Base-by-base conservation (phyloP, 192 early-diverging fungal genomes). In the Endogone sp. region DNA sequence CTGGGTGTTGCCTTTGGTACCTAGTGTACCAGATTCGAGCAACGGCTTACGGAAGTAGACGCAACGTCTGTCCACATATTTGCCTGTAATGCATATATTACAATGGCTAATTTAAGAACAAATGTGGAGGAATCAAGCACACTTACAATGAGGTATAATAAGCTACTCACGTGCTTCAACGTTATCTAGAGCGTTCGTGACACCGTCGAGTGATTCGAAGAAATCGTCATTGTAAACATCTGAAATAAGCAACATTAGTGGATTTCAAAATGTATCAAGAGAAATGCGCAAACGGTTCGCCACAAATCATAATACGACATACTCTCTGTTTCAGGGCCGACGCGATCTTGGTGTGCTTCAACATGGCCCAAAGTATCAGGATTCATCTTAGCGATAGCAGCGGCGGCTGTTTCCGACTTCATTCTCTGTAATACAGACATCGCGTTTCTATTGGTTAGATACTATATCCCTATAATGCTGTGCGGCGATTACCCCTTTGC, bases 1-100 rank as follows among this genome's bases (percentile, higher is more conserved):
- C 81, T 99, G 98, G 10, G 95, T 97, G 84, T 99, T 99, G 67
- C 98, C 98, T 84, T 99, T 99, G 63, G 98, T 99, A 25, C 98
- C 98, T 16, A 99, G 84, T 2, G 98, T 99, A 25, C 98, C 98
- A 29, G 95, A 97, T 79, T 99, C 98, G 62, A 99, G 79, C 63
- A 99, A 80, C 22, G 96, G 89, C 81, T 97, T 98, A 72, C 93
- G 82, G 79, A 88, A 98, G 80, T 93, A 98, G 26, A 99, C 94
- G 80, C 98, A 99, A 64, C 98, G 90, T 65, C 91, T 79, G 77
- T 99, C 98, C 82, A 99, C 92, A 75, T 99, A 99, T 71, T 73
- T 74, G 32, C 76, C 76, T 78, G 65, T 32, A 62, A 32, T 62
- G 56, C 24, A 13, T 29, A 21, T 9, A n/a, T n/a, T n/a, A n/a